A percentile compares a stretch with the other conserved stretches of the same genome.
Conservation (phyloP, 192 early-diverging fungal genomes). For the Coemansia guatemalensis region DNA sequence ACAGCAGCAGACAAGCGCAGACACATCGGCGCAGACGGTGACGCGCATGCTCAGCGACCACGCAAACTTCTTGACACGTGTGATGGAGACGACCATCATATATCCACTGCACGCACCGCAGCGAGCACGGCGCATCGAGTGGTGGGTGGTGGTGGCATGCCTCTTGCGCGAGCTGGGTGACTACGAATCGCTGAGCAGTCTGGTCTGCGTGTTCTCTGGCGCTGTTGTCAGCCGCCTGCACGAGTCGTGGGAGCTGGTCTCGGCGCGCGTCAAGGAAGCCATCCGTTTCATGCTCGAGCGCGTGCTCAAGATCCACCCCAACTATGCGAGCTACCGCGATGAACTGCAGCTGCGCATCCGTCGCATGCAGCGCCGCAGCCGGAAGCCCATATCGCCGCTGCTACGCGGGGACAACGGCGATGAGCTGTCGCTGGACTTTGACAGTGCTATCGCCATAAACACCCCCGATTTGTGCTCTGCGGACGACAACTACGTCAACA, state of each 20-base stretch:
- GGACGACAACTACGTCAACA: conserved; percentile 43
- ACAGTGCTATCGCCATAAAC: conserved; percentile 43
- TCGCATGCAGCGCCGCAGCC: conserved; percentile 17
- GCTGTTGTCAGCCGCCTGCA: conserved; percentile 26
- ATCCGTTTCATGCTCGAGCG: conserved; percentile 43
- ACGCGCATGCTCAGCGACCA: conserved; percentile 49
- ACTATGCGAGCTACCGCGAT: conserved; percentile 42
- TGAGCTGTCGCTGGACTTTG: conserved; percentile 44
- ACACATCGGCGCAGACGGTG: conserved; percentile 9
- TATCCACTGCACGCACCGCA: conserved; percentile 32
- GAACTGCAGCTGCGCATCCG: conserved; percentile 41
- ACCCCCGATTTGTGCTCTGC: conserved; percentile 40
- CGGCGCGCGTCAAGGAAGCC: conserved; percentile 29
- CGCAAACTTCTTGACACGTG: conserved; percentile 44
- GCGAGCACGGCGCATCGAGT: conserved; percentile 46
- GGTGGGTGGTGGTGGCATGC: conserved; percentile 41
- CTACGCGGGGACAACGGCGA: conserved; percentile 8
- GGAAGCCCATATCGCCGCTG: conserved; percentile 1
- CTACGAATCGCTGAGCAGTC: conserved; percentile 50
- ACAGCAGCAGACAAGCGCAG: neutral
- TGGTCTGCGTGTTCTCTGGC: conserved; percentile 46
- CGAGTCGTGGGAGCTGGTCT: conserved; percentile 38
- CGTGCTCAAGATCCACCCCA: conserved; percentile 46
- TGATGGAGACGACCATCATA: conserved; percentile 41
- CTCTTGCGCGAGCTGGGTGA: conserved; percentile 52